phyloP scores from a whole-genome alignment of 768 basidiomycete species.

The Macrocybe gigantea region DNA sequence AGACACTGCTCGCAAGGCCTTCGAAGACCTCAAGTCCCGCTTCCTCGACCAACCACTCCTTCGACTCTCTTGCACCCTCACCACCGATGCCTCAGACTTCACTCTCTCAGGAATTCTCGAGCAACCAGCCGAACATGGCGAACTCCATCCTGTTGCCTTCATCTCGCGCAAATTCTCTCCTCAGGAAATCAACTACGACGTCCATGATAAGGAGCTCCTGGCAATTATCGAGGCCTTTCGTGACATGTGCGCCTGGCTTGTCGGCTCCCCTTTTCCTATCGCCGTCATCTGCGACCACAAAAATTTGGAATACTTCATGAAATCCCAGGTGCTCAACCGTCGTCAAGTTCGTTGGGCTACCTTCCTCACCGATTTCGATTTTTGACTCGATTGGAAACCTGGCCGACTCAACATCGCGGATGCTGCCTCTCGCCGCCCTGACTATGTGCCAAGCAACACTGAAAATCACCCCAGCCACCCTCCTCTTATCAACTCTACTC shows the following conservation, averaged over 20 bases:
- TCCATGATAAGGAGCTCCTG: slow-evolving; percentile 48
- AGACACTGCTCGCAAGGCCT: not conserved
- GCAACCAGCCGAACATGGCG: slow-evolving; percentile 16
- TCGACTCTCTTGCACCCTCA: slow-evolving; percentile 19
- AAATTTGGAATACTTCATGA: slow-evolving; percentile 40
- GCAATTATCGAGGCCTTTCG: slow-evolving; percentile 35
- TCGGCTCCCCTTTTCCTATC: slow-evolving; percentile 19
- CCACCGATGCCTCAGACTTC: slow-evolving; percentile 29
- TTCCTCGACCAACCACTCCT: slow-evolving; percentile 10
- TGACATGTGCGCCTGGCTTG: slow-evolving; percentile 25
- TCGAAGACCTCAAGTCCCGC: not conserved
- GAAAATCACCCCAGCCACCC: slow-evolving; percentile 17
- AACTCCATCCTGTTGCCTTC: slow-evolving; percentile 34
- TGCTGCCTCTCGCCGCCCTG: slow-evolving; percentile 21
- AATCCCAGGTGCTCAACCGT: slow-evolving; percentile 30
- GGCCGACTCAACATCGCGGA: slow-evolving; percentile 24
- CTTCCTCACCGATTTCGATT: slow-evolving; percentile 32
- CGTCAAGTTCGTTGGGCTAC: slow-evolving; percentile 43
- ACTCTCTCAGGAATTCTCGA: slow-evolving; percentile 25
- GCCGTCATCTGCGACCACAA: slow-evolving; percentile 25
- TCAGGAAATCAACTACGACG: slow-evolving; percentile 41
- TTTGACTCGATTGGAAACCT: slow-evolving; percentile 23
- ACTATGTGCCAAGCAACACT: no score
- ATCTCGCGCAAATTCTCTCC: no score
- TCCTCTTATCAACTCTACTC: slow-evolving; percentile 22